These are phyloP conservation scores for Boletus pseudopeckii DNA, from an alignment of 768 basidiomycete species.

Conservation along the genomic window DNA sequence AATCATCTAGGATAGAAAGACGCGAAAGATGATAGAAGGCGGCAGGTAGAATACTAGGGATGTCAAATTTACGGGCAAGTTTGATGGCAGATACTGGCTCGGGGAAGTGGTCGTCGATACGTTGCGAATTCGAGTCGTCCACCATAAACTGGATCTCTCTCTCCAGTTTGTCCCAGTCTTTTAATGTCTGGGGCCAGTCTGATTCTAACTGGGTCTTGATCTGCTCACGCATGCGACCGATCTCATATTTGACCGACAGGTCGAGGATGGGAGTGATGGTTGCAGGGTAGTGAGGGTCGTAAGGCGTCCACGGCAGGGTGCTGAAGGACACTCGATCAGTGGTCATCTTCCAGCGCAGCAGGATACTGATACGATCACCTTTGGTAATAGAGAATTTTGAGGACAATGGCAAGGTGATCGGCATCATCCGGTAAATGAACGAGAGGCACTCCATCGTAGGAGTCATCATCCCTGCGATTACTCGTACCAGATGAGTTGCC, in stretches of 20 bases:
- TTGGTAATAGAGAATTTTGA: slow-evolving; percentile 11
- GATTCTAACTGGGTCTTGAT: slow-evolving; percentile 1
- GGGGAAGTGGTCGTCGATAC: slow-evolving; percentile 7
- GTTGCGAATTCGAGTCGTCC: too few relatives aligned
- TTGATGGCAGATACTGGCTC: slow-evolving; percentile 34
- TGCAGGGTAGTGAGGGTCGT: not conserved
- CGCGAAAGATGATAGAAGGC: slow-evolving; percentile 47
- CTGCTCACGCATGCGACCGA: slow-evolving; percentile 5
- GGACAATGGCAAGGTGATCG: slow-evolving; percentile 7
- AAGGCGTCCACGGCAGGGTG: slow-evolving; percentile 3
- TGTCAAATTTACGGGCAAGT: slow-evolving; percentile 40
- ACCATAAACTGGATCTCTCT: not conserved
- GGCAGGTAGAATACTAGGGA: slow-evolving; percentile 44
- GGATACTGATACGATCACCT: slow-evolving; percentile 3
- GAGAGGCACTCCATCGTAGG: slow-evolving; percentile 8
- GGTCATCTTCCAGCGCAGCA: not conserved
- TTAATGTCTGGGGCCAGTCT: slow-evolving; percentile 12
- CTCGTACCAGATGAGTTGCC: not conserved
- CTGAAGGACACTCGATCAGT: not conserved
- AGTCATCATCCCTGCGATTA: not conserved
- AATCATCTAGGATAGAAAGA: slow-evolving; percentile 16
- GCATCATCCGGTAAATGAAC: slow-evolving; percentile 4
- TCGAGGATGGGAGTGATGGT: slow-evolving; percentile 7
- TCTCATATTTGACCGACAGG: slow-evolving; percentile 10
- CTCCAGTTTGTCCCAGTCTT: slow-evolving; percentile 13